Percentiles rank a stretch among this genome's conserved stretches.
Evolutionary conservation across 371 early-diverging fungal species (phyloP).

Genomic region (Mucor circinelloides): DNA sequence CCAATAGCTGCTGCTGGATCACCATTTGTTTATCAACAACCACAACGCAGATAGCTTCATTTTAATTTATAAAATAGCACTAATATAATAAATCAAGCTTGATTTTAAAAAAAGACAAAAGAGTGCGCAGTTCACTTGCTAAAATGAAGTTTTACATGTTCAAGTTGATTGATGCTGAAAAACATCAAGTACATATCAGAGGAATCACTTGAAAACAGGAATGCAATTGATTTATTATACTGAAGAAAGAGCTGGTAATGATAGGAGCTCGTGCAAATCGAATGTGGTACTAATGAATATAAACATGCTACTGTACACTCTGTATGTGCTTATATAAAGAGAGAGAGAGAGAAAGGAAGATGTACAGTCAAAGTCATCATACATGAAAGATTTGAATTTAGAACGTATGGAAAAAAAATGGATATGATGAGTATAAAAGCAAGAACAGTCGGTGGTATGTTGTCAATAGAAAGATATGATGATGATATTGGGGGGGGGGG

Average conservation of each 20-base stretch:
- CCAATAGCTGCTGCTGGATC: not conserved
- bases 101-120: no score
- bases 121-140: no score
- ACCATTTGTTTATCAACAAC: not conserved
- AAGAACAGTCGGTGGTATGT: not conserved
- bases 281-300: not conserved
- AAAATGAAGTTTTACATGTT: no score
- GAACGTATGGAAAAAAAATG: no score
- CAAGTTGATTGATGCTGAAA: no score
- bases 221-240: no score
- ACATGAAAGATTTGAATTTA: no score
- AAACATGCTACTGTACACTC: not conserved
- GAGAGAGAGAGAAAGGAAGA: not conserved
- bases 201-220: no score
- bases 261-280: not conserved
- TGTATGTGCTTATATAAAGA: not conserved
- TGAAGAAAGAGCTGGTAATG: no score
- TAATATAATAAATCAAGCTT: not conserved
- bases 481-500: not conserved
- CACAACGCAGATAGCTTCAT: not conserved
- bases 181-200: no score
- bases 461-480: not conserved
- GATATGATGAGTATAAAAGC: not conserved
- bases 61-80: no score
- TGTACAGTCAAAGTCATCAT: no score